Conservation (phyloP, 176 grass and related monocot genomes). For the Otatea glauca region DNA sequence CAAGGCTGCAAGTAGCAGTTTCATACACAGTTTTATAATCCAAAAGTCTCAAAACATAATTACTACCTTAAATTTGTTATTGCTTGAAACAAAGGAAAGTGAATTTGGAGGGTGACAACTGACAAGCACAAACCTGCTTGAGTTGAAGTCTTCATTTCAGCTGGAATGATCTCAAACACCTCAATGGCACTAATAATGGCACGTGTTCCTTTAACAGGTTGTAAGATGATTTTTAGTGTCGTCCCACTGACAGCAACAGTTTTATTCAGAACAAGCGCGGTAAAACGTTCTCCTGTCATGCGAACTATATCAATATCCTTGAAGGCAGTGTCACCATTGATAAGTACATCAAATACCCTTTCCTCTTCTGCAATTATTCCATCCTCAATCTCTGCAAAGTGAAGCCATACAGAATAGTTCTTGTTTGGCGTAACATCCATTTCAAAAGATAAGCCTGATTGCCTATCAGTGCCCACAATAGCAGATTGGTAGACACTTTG, state of each 20-base stretch:
- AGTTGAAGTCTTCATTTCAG: conserved; percentile 75
- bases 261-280: conserved; percentile 89
- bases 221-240: conserved; percentile 69
- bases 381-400: conserved; percentile 91
- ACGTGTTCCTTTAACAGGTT: conserved; percentile 57
- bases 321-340: conserved; percentile 84
- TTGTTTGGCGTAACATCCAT: conserved; percentile 94
- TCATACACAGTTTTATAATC: neutral
- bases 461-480: conserved; percentile 71
- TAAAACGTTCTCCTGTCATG: conserved; percentile 74
- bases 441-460: conserved; percentile 74
- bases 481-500: conserved; percentile 84
- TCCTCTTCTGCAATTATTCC: conserved; percentile 70
- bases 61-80: conserved; percentile 22
- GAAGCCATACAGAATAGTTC: conserved; percentile 98
- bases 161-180: conserved; percentile 84
- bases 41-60: conserved; percentile 6
- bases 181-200: conserved; percentile 89
- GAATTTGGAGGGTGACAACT: conserved; percentile 4
- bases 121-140: conserved; percentile 66
- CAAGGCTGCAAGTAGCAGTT: neutral
- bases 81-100: conserved; percentile 22
- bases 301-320: conserved; percentile 82
- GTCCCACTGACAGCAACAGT: conserved; percentile 76
- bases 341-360: conserved; percentile 84